Evolutionary conservation across 768 basidiomycete genomes (phyloP).

Genomic region (Hypholoma sublateritium): DNA sequence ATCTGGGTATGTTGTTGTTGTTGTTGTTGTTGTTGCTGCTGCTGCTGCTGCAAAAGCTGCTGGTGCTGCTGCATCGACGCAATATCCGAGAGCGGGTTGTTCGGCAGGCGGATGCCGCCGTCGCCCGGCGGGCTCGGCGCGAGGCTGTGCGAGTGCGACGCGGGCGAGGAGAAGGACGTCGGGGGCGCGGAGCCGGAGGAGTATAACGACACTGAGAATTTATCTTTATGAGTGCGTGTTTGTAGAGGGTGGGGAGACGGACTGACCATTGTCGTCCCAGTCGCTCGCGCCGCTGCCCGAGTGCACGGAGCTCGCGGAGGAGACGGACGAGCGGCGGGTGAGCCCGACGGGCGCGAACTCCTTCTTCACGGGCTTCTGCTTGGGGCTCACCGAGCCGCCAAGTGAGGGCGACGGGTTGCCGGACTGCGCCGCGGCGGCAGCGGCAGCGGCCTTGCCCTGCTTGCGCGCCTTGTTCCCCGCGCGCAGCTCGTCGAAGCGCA

Average conservation of each 20-base stretch:
- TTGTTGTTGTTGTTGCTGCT: constrained; percentile 10
- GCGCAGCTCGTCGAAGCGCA: constrained; percentile 85
- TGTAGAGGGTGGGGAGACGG: constrained; percentile 10
- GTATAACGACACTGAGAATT: constrained; percentile 43
- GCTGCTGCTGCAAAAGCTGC: constrained; percentile 10
- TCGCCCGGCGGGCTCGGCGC: constrained; percentile 28
- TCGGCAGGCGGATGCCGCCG: constrained; percentile 71
- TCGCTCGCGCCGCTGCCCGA: constrained; percentile 65
- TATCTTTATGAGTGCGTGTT: neutral
- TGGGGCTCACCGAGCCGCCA: constrained; percentile 33
- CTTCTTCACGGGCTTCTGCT: constrained; percentile 56
- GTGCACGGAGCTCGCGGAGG: constrained; percentile 55
- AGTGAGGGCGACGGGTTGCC: neutral
- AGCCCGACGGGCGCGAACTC: constrained; percentile 51
- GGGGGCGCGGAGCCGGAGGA: constrained; percentile 61
- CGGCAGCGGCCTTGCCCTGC: constrained; percentile 32
- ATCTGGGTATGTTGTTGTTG: neutral
- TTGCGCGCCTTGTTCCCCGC: constrained; percentile 85
- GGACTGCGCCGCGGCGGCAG: neutral
- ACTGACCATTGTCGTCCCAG: constrained; percentile 81
- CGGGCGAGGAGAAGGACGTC: constrained; percentile 70
- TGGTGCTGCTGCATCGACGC: constrained; percentile 33
- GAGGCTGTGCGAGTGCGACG: constrained; percentile 14
- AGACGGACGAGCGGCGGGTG: constrained; percentile 39
- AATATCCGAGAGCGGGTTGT: constrained; percentile 70